Evolutionary conservation across 2,329 filamentous ascomycete genomes (phyloP).

Genomic region (Pyrenophora teres): DNA sequence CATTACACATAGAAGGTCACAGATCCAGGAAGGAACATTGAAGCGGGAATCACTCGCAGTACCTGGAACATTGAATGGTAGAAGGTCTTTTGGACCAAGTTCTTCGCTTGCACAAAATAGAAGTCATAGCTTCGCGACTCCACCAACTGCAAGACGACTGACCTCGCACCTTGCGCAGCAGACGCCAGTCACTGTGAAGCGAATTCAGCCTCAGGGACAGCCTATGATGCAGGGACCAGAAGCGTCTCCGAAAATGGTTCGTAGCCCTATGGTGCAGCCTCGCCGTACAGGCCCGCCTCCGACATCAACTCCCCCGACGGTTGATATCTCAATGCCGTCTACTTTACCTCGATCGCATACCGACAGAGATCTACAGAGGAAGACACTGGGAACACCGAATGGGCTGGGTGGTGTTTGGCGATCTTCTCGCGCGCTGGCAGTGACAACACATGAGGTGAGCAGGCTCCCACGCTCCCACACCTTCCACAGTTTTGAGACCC

Average conservation of each 20-base stretch:
- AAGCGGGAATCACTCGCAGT: conserved; percentile 27
- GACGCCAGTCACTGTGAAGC: conserved; percentile 29
- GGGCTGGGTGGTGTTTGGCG: conserved; percentile 26
- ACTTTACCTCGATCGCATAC: conserved; percentile 19
- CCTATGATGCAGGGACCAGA: not conserved
- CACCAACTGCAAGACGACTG: conserved; percentile 18
- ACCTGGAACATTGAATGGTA: conserved; percentile 15
- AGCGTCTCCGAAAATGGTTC: not conserved
- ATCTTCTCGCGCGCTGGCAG: conserved; percentile 26
- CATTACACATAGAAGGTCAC: conserved; percentile 21
- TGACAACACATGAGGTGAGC: conserved; percentile 41
- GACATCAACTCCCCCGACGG: conserved; percentile 9
- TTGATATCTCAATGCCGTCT: not conserved
- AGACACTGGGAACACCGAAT: conserved; percentile 27
- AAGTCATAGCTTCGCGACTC: conserved; percentile 20
- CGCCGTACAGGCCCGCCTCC: conserved; percentile 22
- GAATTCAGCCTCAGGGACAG: conserved; percentile 14
- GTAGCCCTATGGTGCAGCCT: conserved; percentile 14
- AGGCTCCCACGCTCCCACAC: conserved; percentile 37
- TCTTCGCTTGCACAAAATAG: conserved; percentile 19
- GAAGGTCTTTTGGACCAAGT: conserved; percentile 22
- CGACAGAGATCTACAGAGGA: conserved; percentile 25
- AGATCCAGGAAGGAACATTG: conserved; percentile 24
- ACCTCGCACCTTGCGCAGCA: conserved; percentile 22
- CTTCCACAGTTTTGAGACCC: conserved; percentile 29